These are phyloP conservation scores for Erythrobasidium yunnanense DNA, from an alignment of 768 basidiomycete species.

Conservation along the genomic window DNA sequence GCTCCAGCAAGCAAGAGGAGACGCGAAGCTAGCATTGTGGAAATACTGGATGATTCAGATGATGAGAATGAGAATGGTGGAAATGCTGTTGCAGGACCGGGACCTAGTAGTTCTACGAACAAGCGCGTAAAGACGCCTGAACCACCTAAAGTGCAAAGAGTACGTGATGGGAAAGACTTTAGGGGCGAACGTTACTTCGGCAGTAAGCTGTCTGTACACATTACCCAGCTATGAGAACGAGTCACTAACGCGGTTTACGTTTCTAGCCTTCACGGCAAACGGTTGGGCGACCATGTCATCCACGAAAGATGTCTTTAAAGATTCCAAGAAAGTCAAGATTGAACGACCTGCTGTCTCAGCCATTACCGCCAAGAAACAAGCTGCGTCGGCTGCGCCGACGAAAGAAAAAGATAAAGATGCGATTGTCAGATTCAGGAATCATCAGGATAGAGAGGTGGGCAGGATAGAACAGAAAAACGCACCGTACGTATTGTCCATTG, in stretches of 20 bases:
- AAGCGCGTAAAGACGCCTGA: background rate
- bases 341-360: slow-evolving; percentile 12
- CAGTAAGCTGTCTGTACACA: background rate
- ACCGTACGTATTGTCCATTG: background rate
- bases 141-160: background rate
- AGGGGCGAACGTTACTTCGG: slow-evolving; percentile 7
- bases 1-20: no score
- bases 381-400: background rate
- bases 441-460: slow-evolving; percentile 2
- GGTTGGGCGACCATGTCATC: slow-evolving; percentile 4
- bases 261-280: slow-evolving; percentile 2
- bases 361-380: slow-evolving; percentile 12
- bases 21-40: background rate
- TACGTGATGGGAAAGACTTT: slow-evolving; percentile 14
- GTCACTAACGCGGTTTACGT: background rate
- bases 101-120: no score
- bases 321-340: background rate
- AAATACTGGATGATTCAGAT: slow-evolving; percentile 7
- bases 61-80: background rate
- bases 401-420: slow-evolving; percentile 1
- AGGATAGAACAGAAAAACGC: slow-evolving; percentile 8
- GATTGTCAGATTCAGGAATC: slow-evolving; percentile 18
- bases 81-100: background rate
- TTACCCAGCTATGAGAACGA: background rate
- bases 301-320: slow-evolving; percentile 15